Base-by-base conservation (phyloP, 225 moss, liverwort and hornwort genomes). In the Physcomitrellopsis africana region DNA sequence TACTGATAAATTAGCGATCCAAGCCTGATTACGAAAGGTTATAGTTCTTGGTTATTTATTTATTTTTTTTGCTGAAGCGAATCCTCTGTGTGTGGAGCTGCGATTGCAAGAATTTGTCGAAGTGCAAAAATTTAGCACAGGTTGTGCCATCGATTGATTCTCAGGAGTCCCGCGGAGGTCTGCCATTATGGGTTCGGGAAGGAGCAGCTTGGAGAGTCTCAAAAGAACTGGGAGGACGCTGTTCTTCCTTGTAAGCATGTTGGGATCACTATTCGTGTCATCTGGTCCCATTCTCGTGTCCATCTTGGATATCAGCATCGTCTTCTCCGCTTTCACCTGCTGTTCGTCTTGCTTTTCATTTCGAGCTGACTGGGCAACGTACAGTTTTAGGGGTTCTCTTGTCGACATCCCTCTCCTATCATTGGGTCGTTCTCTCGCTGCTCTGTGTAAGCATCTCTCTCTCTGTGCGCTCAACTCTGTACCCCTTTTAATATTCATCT, bases 321-420 rank as follows among this genome's bases (percentile, higher is more conserved):
- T 81, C 2, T 74, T 81, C 48, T 69, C 77, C 5, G 83, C 81
- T 51, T 86, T 79, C 72, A 89, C 85, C n/a, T 85, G 86, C 79
- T 89, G 79, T 74, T 70, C 70, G 4, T 79, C 83, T 1, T 89
- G 86, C 24, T 89, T 86, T 65, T 74, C 86, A 29, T 83, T 89
- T 54, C 66, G 88, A 67, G 78, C 78, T 5, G 88, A 89, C 13
- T 89, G 85, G 88, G 79, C 88, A 23, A 86, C 79, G 0, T 86
- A 83, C 65, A 89, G 86, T 37, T 86, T 89, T 12, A 85, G 83
- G 26, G 76, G 72, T 29, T 88, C 85, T 51, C 85, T 88, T 18
- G 81, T 81, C 11, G 88, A 88, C 67, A 76, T 88, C 41, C 88
- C 88, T 15, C 85, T 88, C 2, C 62, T 88, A 11, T 88, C 88